Conservation (phyloP, 1,139 yeast species). For the Kurtzmaniella quercitrusa region DNA sequence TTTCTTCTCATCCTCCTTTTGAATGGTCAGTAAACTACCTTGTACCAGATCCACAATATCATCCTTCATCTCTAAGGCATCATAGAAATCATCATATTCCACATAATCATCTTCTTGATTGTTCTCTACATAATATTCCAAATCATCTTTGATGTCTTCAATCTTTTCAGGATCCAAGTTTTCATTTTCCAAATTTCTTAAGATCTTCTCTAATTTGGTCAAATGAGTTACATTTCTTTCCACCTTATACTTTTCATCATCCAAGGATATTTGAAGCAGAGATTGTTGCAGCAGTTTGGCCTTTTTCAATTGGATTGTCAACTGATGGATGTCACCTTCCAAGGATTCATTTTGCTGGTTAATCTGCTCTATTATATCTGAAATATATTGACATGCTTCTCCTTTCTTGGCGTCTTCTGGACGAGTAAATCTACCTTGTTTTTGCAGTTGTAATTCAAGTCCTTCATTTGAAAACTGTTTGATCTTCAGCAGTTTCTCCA, state of each 20-base stretch:
- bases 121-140: conserved; percentile 89
- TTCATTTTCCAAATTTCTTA: conserved; percentile 79
- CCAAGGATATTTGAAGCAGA: conserved; percentile 46
- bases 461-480: conserved; percentile 97
- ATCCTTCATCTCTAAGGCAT: conserved; percentile 74
- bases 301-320: conserved; percentile 42
- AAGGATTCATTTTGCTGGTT: conserved; percentile 76
- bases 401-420: conserved; percentile 70
- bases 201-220: conserved; percentile 69
- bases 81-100: conserved; percentile 92
- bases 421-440: conserved; percentile 45
- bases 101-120: conserved; percentile 95
- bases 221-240: conserved; percentile 82
- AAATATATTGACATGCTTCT: conserved; percentile 70
- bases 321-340: conserved; percentile 71
- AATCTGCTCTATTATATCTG: conserved; percentile 74
- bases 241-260: conserved; percentile 57
- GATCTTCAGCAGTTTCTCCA: conserved; percentile 91
- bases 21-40: conserved; percentile 29
- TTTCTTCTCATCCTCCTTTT: conserved; percentile 8
- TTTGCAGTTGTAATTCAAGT: conserved; percentile 58
- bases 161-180: conserved; percentile 78
- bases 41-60: conserved; percentile 40
- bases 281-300: conserved; percentile 42
- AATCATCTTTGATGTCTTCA: conserved; percentile 81